Percentiles rank a stretch among this genome's conserved stretches.
Conservation (phyloP, 1,139 yeast genomes). For the Nakaseomyces kungkrabaensis region DNA sequence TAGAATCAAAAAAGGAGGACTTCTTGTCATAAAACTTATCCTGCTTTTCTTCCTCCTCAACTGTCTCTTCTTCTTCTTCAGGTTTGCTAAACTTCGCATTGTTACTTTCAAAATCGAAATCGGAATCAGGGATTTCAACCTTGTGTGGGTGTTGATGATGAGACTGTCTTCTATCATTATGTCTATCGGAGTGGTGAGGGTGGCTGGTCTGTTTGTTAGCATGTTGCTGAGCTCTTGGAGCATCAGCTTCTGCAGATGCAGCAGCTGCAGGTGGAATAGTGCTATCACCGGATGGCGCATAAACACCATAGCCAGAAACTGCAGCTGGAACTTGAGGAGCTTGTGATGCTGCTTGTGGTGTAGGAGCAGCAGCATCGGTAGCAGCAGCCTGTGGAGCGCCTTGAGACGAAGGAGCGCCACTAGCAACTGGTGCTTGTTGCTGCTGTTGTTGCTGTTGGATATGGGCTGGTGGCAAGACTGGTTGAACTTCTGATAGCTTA, state of each 20-base stretch:
- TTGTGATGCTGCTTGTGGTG: background rate
- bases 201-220: background rate
- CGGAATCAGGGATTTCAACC: slow-evolving; percentile 34
- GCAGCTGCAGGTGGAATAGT: background rate
- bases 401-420: background rate
- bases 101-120: slow-evolving; percentile 57
- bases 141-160: slow-evolving; percentile 8
- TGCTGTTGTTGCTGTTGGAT: slow-evolving; percentile 1
- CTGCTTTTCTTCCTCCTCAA: slow-evolving; percentile 6
- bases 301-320: slow-evolving; percentile 29
- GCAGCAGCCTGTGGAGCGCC: slow-evolving; percentile 1
- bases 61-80: slow-evolving; percentile 9
- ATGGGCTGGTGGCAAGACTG: slow-evolving; percentile 22
- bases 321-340: slow-evolving; percentile 25
- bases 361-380: background rate
- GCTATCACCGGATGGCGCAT: slow-evolving; percentile 19
- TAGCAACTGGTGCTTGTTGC: background rate
- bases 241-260: background rate
- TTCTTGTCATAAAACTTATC: slow-evolving; percentile 49
- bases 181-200: background rate
- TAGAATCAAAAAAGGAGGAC: slow-evolving; percentile 72
- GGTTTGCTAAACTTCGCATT: slow-evolving; percentile 49
- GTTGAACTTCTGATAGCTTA: slow-evolving; percentile 27
- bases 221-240: background rate
- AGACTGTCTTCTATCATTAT: background rate